Percentiles rank a stretch among this genome's conserved stretches.
Evolutionary conservation across 805 yeast species (phyloP).

Genomic region (Komagataella ulmi): DNA sequence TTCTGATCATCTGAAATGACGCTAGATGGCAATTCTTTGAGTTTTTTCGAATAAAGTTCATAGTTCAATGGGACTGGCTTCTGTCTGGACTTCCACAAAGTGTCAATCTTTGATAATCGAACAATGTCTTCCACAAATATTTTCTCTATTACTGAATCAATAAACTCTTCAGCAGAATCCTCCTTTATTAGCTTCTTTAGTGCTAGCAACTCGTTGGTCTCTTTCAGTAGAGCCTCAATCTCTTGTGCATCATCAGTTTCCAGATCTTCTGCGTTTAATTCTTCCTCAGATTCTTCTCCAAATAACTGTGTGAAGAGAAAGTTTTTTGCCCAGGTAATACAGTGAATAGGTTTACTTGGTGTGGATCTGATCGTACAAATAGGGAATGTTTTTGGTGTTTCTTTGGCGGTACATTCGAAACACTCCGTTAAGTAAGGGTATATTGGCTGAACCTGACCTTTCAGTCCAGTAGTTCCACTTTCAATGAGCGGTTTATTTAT

Average conservation of each 20-base stretch:
- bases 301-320: conserved; percentile 76
- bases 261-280: conserved; percentile 20
- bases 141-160: conserved; percentile 36
- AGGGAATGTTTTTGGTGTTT: conserved; percentile 82
- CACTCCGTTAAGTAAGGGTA: conserved; percentile 77
- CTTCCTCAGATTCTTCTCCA: conserved; percentile 29
- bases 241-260: conserved; percentile 59
- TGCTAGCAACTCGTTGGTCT: conserved; percentile 50
- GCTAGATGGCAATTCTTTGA: conserved; percentile 3
- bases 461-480: conserved; percentile 89
- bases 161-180: conserved; percentile 14
- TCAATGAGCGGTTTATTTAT: conserved; percentile 72
- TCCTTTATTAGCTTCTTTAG: conserved; percentile 24
- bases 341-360: conserved; percentile 92
- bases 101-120: conserved; percentile 54
- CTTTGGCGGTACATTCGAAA: conserved; percentile 82
- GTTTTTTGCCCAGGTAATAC: conserved; percentile 95
- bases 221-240: conserved; percentile 48
- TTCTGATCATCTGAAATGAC: conserved; percentile 22
- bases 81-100: conserved; percentile 63
- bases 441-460: conserved; percentile 91
- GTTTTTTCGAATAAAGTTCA: conserved; percentile 2
- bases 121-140: conserved; percentile 68
- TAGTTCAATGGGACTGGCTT: conserved; percentile 54
- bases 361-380: conserved; percentile 96